Conservation (phyloP, 805 yeast genomes). For the Komagataella phaffii region DNA sequence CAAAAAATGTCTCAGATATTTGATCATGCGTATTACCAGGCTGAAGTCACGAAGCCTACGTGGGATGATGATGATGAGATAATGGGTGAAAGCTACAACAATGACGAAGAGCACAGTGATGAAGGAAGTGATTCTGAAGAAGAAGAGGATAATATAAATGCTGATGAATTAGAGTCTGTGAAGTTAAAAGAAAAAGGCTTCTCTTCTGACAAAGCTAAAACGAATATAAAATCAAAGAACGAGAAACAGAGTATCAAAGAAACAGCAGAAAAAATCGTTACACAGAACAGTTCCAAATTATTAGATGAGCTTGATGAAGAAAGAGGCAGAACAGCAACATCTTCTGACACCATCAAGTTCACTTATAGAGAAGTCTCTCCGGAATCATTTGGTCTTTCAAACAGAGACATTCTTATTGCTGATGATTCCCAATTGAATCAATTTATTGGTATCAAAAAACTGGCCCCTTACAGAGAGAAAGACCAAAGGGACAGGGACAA, state of each 20-base stretch:
- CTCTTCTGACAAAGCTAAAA: conserved; percentile 1
- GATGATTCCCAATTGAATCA: conserved; percentile 79
- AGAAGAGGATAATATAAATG: background rate
- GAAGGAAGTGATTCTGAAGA: conserved; percentile 17
- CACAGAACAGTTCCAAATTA: conserved; percentile 50
- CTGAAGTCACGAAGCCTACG: conserved; percentile 39
- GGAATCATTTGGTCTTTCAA: conserved; percentile 74
- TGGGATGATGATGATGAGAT: conserved; percentile 52
- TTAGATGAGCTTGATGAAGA: conserved; percentile 58
- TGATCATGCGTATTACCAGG: conserved; percentile 70
- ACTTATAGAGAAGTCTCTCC: conserved; percentile 92
- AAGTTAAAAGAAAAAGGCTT: no score
- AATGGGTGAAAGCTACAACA: conserved; percentile 27
- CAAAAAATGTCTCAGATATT: conserved; percentile 70
- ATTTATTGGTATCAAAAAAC: conserved; percentile 77
- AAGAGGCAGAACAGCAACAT: conserved; percentile 42
- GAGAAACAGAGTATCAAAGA: conserved; percentile 48
- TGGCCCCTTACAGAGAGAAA: conserved; percentile 82
- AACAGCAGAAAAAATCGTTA: conserved; percentile 69
- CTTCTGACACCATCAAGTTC: conserved; percentile 40
- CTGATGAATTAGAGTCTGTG: background rate
- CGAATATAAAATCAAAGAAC: conserved; percentile 35
- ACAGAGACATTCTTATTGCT: conserved; percentile 82
- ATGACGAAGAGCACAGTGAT: conserved; percentile 24
- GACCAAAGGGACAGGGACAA: conserved; percentile 66